Evolutionary conservation across 371 early-diverging fungal species (phyloP).

Genomic region (Mucor plumbeus): DNA sequence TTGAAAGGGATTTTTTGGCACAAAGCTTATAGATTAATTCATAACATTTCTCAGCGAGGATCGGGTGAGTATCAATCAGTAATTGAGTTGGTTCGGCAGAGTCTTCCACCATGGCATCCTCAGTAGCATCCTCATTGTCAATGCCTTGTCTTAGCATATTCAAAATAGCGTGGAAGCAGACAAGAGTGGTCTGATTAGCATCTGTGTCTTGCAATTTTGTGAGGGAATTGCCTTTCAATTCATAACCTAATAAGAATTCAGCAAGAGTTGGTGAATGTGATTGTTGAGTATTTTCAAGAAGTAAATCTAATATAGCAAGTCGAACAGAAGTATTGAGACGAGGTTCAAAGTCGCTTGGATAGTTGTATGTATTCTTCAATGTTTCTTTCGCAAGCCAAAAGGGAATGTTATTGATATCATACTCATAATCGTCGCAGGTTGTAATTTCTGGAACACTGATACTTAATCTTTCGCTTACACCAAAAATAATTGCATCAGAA

Average conservation of each 20-base stretch:
- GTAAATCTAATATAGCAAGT: constrained; percentile 73
- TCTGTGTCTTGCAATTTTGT: constrained; percentile 51
- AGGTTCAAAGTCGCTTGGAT: constrained; percentile 27
- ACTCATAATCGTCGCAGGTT: constrained; percentile 48
- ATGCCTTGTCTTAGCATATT: constrained; percentile 66
- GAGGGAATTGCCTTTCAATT: constrained; percentile 36
- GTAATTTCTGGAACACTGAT: constrained; percentile 59
- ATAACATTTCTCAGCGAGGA: constrained; percentile 86
- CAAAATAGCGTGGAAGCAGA: constrained; percentile 75
- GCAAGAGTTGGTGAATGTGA: constrained; percentile 72
- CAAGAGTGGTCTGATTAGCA: constrained; percentile 37
- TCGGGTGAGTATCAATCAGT: constrained; percentile 74
- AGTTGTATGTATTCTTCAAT: constrained; percentile 24
- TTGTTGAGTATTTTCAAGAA: constrained; percentile 64
- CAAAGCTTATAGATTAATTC: constrained; percentile 84
- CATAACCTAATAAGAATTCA: constrained; percentile 88
- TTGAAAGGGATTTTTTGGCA: constrained; percentile 68
- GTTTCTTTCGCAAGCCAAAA: constrained; percentile 48
- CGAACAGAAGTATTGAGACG: constrained; percentile 58
- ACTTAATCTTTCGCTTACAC: constrained; percentile 80
- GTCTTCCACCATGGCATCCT: constrained; percentile 28
- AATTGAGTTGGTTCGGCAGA: constrained; percentile 32
- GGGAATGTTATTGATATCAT: constrained; percentile 51
- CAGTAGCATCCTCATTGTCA: constrained; percentile 13
- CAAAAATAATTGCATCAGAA: constrained; percentile 73